Conservation (phyloP, 2,329 filamentous ascomycete species). For the Hypoxylon sp. region DNA sequence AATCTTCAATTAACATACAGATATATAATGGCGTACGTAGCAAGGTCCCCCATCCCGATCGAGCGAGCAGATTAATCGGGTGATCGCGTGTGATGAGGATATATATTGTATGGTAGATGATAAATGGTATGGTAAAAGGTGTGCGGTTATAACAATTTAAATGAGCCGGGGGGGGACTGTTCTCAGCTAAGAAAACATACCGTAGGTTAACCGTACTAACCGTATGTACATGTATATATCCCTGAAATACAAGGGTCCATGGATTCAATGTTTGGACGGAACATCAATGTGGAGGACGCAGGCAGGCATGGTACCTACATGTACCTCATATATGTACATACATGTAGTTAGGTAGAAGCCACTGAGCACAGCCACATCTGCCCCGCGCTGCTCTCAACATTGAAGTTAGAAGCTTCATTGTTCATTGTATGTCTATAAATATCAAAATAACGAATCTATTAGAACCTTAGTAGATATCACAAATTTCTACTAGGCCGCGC, state of each 20-base stretch:
- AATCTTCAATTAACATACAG: slow-evolving; percentile 19
- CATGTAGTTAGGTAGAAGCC: not conserved
- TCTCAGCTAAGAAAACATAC: no score
- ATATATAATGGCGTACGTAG: slow-evolving; percentile 4
- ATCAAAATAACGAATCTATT: no score
- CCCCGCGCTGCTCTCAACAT: slow-evolving; percentile 21
- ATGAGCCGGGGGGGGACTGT: not conserved
- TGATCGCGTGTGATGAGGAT: slow-evolving; percentile 14
- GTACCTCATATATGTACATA: no score
- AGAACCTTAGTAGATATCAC: not conserved
- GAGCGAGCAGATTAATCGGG: slow-evolving; percentile 11
- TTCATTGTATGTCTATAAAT: no score
- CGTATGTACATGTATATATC: no score
- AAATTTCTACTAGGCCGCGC: not conserved
- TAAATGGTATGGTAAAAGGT: slow-evolving; percentile 5
- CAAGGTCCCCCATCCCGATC: slow-evolving; percentile 6
- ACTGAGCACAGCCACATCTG: slow-evolving; percentile 19
- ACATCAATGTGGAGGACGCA: not conserved
- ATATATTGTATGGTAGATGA: slow-evolving; percentile 18
- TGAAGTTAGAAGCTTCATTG: slow-evolving; percentile 3
- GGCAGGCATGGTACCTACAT: not conserved
- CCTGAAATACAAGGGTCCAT: not conserved
- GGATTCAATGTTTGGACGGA: not conserved
- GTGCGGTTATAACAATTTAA: not conserved
- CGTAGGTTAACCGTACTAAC: no score